Evolutionary conservation across 768 basidiomycete genomes (phyloP).

Genomic region (Auriscalpium orientale): DNA sequence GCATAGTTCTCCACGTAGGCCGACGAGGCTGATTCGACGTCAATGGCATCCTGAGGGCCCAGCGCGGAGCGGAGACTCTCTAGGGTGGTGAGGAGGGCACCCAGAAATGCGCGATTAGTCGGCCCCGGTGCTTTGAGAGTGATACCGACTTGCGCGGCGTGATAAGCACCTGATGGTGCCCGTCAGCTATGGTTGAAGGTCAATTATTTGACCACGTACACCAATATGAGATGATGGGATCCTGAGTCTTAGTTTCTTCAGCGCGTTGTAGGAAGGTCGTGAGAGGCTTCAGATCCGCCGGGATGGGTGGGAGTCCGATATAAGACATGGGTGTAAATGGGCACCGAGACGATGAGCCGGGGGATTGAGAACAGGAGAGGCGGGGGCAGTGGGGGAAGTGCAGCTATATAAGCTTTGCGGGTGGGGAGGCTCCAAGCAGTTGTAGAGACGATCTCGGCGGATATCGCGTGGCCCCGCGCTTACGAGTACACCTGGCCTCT

Average conservation of each 20-base stretch:
- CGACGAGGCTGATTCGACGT: slow-evolving; percentile 72
- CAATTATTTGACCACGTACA: slow-evolving; percentile 45
- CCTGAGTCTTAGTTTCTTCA: slow-evolving; percentile 73
- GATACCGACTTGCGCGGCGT: slow-evolving; percentile 86
- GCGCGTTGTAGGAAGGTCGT: slow-evolving; percentile 84
- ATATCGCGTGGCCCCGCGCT: background rate
- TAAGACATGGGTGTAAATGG: slow-evolving; percentile 17
- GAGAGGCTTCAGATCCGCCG: slow-evolving; percentile 57
- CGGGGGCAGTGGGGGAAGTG: too few relatives aligned
- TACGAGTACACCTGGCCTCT: background rate
- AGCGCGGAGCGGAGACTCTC: slow-evolving; percentile 78
- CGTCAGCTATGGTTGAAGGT: background rate
- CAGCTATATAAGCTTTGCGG: background rate
- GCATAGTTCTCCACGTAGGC: slow-evolving; percentile 97
- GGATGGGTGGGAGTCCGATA: slow-evolving; percentile 53
- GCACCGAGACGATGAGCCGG: background rate
- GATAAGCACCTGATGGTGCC: slow-evolving; percentile 64
- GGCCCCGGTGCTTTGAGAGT: slow-evolving; percentile 59
- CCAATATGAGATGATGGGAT: slow-evolving; percentile 92
- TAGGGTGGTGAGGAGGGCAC: slow-evolving; percentile 66
- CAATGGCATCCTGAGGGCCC: slow-evolving; percentile 69
- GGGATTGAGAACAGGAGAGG: background rate
- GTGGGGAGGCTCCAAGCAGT: background rate
- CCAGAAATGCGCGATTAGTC: slow-evolving; percentile 59
- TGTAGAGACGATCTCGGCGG: background rate